phyloP scores from a whole-genome alignment of 805 yeast genomes.

The Metschnikowia koreensis region DNA sequence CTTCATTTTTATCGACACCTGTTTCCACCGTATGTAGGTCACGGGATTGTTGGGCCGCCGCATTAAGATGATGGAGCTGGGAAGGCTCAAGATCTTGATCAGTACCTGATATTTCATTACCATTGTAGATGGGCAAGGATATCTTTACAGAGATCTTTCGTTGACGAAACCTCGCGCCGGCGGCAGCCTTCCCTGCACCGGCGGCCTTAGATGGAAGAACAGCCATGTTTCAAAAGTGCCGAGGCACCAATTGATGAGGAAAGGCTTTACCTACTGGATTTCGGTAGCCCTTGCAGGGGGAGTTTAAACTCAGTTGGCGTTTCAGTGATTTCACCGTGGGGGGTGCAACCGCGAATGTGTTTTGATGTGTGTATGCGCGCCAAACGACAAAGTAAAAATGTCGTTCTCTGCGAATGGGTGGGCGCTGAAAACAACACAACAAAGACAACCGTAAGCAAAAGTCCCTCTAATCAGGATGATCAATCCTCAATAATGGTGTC shows the following conservation, averaged over 20 bases:
- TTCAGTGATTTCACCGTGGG: conserved; percentile 3
- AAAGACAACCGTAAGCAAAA: conserved; percentile 1
- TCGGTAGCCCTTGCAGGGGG: conserved; percentile 1
- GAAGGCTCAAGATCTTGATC: conserved; percentile 51
- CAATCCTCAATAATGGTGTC: conserved; percentile 2
- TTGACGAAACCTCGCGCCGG: conserved; percentile 83
- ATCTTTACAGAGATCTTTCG: conserved; percentile 93
- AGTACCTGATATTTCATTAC: conserved; percentile 74
- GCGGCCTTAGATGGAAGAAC: conserved; percentile 39
- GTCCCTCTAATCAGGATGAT: conserved; percentile 2
- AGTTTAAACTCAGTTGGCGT: background rate
- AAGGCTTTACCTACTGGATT: background rate
- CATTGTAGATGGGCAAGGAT: conserved; percentile 71
- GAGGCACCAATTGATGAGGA: conserved; percentile 10
- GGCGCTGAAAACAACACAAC: conserved; percentile 14
- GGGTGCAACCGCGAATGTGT: conserved; percentile 2
- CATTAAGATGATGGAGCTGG: conserved; percentile 40
- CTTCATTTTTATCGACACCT: conserved; percentile 97
- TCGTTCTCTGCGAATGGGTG: conserved; percentile 17
- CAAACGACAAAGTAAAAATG: conserved; percentile 18
- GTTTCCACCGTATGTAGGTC: conserved; percentile 90
- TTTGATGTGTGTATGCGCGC: conserved; percentile 10
- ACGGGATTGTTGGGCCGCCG: conserved; percentile 66
- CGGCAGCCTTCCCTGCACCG: conserved; percentile 29
- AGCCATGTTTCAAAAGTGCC: conserved; percentile 32